A percentile compares a stretch with the other conserved stretches of the same genome.
Evolutionary conservation across 2,329 filamentous ascomycete species (phyloP).

Genomic region (Coniella vitis): DNA sequence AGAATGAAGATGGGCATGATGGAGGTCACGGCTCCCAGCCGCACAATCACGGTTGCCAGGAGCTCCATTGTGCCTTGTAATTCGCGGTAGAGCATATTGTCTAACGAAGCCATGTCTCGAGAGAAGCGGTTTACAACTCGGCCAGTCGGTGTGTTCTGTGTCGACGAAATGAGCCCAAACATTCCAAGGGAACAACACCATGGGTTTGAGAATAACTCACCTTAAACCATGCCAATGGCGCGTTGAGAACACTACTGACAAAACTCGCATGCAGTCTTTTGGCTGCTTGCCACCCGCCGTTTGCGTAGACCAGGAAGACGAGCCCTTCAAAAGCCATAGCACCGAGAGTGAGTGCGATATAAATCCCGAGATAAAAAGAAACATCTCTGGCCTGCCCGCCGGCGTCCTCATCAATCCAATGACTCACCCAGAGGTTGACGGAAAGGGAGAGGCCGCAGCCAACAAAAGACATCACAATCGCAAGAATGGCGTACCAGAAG

Average conservation of each 20-base stretch:
- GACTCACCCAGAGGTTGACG: conserved; percentile 41
- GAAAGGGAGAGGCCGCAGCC: conserved; percentile 35
- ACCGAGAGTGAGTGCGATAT: conserved; percentile 36
- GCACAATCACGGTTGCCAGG: conserved; percentile 26
- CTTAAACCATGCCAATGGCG: conserved; percentile 52
- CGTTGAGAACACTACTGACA: conserved; percentile 44
- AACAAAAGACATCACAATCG: conserved; percentile 33
- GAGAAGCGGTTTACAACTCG: conserved; percentile 27
- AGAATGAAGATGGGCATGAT: conserved; percentile 38
- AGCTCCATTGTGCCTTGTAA: conserved; percentile 37
- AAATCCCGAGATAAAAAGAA: conserved; percentile 47
- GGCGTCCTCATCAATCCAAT: conserved; percentile 47
- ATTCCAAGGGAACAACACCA: neutral
- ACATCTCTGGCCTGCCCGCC: conserved; percentile 36
- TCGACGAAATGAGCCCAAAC: neutral
- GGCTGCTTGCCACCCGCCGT: conserved; percentile 51
- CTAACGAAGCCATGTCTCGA: conserved; percentile 45
- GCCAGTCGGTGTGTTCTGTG: conserved; percentile 26
- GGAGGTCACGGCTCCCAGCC: conserved; percentile 32
- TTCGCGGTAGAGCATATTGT: conserved; percentile 39
- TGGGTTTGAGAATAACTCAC: neutral
- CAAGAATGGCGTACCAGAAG: conserved; percentile 33
- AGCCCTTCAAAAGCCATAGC: conserved; percentile 37
- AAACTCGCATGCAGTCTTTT: conserved; percentile 45
- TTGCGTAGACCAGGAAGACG: conserved; percentile 42